Base-by-base conservation (phyloP, 2,329 filamentous ascomycete species). In the Penicillium sp. region DNA sequence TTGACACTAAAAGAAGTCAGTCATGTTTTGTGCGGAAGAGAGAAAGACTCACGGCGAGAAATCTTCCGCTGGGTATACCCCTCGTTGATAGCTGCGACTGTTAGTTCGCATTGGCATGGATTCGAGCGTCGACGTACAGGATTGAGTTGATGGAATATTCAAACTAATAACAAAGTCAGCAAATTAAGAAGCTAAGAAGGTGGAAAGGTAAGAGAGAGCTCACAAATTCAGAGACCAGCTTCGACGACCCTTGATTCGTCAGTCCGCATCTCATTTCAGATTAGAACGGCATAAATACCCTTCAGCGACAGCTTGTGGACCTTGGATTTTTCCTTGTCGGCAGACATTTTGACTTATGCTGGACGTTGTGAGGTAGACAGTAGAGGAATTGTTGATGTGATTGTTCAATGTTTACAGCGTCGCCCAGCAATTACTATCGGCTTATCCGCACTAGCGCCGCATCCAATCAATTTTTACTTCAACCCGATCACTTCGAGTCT, bases 91-190 rank as follows among this genome's bases (percentile, higher is more conserved):
- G 52, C 90, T 93, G 64, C 38, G 56, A 33, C 12, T 42, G 58
- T 63, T 60, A 67, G 46, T 55, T 40, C 11, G n/a, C 11, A 23
- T 16, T 40, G 28, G 8, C 21, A 33, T 28, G 14, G 30, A 16
- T n/a, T 21, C 11, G 24, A 12, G 40, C 56, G 4, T n/a, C 46
- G 35, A 66, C 84, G 66, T 81, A 94, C 85, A 99, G 81, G 58
- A 99, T 97, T 0, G 92, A 95, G 69, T 99, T 94, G 70, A 97
- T 97, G 1, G 91, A 97, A 75, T 96, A 99, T 80, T 99, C 91
- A 70, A 99, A 99, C 74, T 76, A 18, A 9, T 16, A 20, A 42
- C 2, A 5, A 43, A 18, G 8, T 21, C 40, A 43, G 20, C 11
- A 23, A 23, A 12, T 33, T 7, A n/a, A n/a, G n/a, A n/a, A n/a